Base-by-base conservation (phyloP, 2,329 filamentous ascomycete genomes). In the Exophiala alcalophila region DNA sequence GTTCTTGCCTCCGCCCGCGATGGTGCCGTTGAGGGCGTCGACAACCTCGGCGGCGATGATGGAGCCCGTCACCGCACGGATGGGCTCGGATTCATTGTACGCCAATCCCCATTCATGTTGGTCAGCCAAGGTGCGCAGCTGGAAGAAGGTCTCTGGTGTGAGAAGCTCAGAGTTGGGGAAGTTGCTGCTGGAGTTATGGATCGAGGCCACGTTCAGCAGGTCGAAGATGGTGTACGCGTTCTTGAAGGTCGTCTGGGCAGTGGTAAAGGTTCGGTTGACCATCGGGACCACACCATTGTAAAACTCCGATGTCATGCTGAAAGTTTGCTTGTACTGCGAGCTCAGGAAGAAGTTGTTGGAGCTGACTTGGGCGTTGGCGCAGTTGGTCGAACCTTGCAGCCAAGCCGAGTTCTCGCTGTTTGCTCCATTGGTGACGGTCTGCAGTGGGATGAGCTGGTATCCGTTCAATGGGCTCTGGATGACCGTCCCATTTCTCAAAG, bases 381-480 rank as follows among this genome's bases (percentile, higher is more conserved):
- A 82, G 49, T 69, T 70, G 35, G 68, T 74, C 4, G 75, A 67
- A 46, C 73, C 71, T 57, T 82, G 77, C 21, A 83, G 61, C 79
- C 78, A 82, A 15, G 41, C 50, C 73, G 72, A 9, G 56, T 78
- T 68, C 59, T 77, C 76, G 41, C 71, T 74, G 40, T 81, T 82
- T 68, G 79, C 61, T 62, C 79, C 79, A 2, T 70, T 72, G 2
- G 70, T 62, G 19, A 84, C 72, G 3, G 77, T 68, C 46, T 81
- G 76, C 41, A 96, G 71, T 12, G 86, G 85, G 54, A 94, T 83
- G 49, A 92, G 78, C 65, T 96, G 90, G 62, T 89, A 94, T 18
- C 89, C 89, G 48, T 78, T 72, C 59, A 94, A 67, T 0, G 90
- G 88, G 1, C 80, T 70, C 44, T 79, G 68, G 9, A 90, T 70